These are phyloP conservation scores for Rosa hybrid DNA, from an alignment of 331 rosid species.

Conservation along the genomic window DNA sequence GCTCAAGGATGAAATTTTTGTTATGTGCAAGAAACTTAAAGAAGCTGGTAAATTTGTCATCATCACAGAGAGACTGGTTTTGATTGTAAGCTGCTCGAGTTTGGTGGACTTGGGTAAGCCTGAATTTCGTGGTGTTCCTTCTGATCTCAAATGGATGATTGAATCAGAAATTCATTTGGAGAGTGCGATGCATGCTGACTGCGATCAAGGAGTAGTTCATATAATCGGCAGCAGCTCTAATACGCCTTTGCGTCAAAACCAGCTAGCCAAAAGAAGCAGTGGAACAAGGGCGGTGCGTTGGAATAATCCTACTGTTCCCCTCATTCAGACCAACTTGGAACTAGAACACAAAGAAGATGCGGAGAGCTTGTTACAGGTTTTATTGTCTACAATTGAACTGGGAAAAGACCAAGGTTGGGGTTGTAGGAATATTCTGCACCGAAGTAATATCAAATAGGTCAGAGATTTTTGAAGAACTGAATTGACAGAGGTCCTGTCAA, in stretches of 20 bases:
- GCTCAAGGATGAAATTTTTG: conserved; percentile 70
- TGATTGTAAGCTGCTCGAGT: conserved; percentile 59
- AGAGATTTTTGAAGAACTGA: not conserved
- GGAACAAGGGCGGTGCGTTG: conserved; percentile 50
- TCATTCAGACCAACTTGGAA: conserved; percentile 79
- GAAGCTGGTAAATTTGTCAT: conserved; percentile 77
- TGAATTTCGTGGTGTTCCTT: conserved; percentile 69
- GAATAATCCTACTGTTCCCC: conserved; percentile 79
- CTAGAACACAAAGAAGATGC: conserved; percentile 60
- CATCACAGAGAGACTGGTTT: conserved; percentile 57
- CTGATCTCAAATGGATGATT: conserved; percentile 69
- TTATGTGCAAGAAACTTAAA: conserved; percentile 76
- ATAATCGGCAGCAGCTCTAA: conserved; percentile 84
- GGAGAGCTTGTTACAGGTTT: conserved; percentile 47
- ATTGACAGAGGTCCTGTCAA: not conserved
- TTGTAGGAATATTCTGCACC: conserved; percentile 70
- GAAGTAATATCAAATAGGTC: conserved; percentile 43
- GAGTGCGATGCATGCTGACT: conserved; percentile 66
- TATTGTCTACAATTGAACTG: conserved; percentile 55
- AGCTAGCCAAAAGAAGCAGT: conserved; percentile 46
- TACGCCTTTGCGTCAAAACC: conserved; percentile 50
- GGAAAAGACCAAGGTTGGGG: conserved; percentile 78
- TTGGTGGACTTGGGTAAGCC: conserved; percentile 71
- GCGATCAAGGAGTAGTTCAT: conserved; percentile 56
- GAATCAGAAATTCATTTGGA: conserved; percentile 76